These are phyloP conservation scores for Colletotrichum paranaense DNA, from an alignment of 2,329 filamentous ascomycete species.

Conservation along the genomic window DNA sequence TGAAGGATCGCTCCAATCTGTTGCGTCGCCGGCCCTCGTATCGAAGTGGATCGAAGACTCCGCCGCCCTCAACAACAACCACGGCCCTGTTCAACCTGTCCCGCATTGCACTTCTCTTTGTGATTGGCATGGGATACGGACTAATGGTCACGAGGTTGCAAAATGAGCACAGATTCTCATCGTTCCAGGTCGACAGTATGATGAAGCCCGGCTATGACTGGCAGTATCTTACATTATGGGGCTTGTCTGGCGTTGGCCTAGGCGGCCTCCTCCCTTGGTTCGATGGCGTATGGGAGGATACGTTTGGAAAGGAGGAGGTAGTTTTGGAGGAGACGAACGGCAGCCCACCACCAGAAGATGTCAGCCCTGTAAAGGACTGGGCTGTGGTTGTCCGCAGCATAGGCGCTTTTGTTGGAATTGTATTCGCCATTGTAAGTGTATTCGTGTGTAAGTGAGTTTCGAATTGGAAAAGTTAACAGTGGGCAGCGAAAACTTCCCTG, in stretches of 20 bases:
- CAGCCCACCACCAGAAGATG: constrained; percentile 41
- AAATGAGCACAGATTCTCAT: constrained; percentile 71
- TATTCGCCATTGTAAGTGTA: constrained; percentile 79
- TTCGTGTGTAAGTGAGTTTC: not conserved
- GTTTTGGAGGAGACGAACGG: constrained; percentile 37
- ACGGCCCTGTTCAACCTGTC: constrained; percentile 62
- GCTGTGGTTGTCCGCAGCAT: constrained; percentile 70
- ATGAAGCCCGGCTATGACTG: constrained; percentile 61
- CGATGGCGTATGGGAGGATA: constrained; percentile 78
- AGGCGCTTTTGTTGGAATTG: constrained; percentile 70
- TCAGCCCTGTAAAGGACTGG: constrained; percentile 74
- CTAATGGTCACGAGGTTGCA: constrained; percentile 84
- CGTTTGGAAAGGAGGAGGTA: constrained; percentile 52
- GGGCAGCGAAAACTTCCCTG: constrained; percentile 86
- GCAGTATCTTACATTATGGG: constrained; percentile 85
- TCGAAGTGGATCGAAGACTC: constrained; percentile 42
- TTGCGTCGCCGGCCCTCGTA: constrained; percentile 50
- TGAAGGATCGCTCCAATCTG: constrained; percentile 52
- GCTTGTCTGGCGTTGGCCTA: constrained; percentile 78
- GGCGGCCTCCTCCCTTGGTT: constrained; percentile 87
- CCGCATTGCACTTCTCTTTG: constrained; percentile 76
- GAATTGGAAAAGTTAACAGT: constrained; percentile 16
- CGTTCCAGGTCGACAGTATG: constrained; percentile 65
- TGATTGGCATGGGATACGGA: constrained; percentile 86
- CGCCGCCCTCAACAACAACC: constrained; percentile 42